Base-by-base conservation (phyloP, 305 asterid species). In the Fraxinus albicans region DNA sequence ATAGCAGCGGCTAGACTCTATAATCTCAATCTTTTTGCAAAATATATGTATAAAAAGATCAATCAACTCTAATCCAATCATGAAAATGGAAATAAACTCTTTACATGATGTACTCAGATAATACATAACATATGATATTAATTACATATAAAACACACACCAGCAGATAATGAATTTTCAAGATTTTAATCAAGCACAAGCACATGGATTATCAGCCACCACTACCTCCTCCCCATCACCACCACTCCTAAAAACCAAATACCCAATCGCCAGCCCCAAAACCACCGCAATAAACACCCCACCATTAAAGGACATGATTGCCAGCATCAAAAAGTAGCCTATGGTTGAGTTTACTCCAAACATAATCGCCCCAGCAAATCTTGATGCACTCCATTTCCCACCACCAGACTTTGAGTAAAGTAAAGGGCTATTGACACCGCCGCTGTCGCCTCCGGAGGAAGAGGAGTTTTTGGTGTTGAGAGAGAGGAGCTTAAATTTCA, bases 261-360 rank as follows among this genome's bases (percentile, higher is more conserved):
- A 94, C 4, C 99, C 99, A 25, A 87, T 86, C 67, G 87, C 93
- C 40, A 95, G 88, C 6, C 99, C 98, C 76, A 88, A 77, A 77
- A 93, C 93, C 75, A 92, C 89, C 12, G 97, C 97, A 10, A 92
- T 38, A 47, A 95, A 91, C 8, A 95, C 97, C 44, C 99, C 99
- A 74, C 85, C 97, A 87, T 95, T 95, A 80, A 92, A 95, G 6
- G 99, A 94, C 99, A 95, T 95, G 50, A 95, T 80, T 80, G 98
- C 97, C 76, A 95, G 88, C 99, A 95, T 95, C 95, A 94, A 34
- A 8, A 93, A 55, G 76, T 95, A 95, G 4, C 99, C 99, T 83
- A 95, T 91, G 78, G 95, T 97, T 0, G 99, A 90, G 80, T 93
- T 94, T 3, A 95, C 44, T 50, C 93, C 95, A 77, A 94, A 94